Evolutionary conservation across 2,329 filamentous ascomycete genomes (phyloP), one percentile per base, ranked within the genome.

Genomic region (Lasiodiplodia gonubiensis): DNA sequence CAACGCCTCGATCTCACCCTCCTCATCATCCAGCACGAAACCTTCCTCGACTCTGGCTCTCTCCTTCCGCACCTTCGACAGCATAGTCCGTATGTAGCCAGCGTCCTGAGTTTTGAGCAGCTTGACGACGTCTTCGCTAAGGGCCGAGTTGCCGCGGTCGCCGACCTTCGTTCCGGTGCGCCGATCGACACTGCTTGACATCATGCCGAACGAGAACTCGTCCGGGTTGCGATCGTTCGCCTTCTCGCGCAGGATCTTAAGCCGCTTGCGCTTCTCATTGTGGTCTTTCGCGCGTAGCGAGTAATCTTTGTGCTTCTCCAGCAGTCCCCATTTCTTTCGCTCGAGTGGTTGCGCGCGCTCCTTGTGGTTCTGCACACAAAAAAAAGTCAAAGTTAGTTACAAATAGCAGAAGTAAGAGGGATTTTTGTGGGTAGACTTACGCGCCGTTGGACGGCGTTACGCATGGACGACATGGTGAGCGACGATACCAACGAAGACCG

Each of bases 231-330:
- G 83, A 68, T 88, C 86, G 57, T 80, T 79, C 7, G 85, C 88
- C 74, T 89, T 90, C 71, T 86, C 81, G 69, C 84, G 82, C 21
- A 90, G 80, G 21, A 86, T 81, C 74, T 85, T 84, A 66, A 90
- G 79, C 70, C 88, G 86, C 67, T 82, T 80, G 74, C 88, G 86
- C 77, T 90, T 90, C 66, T 79, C 75, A 72, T 88, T 87, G 81
- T 88, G 88, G 79, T 90, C 88, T 76, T 83, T 82, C 21, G 88
- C 88, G 64, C 88, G 87, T 67, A 89, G 85, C 69, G 86, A 85
- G 81, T 90, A 90, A 79, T 90, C 88, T 83, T 97, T 97, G 86
- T 95, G 92, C 83, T 99, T 98, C 80, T 98, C 95, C 69, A 98
- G 89, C 25, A 98, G 87, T 71, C 95, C 95, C 81, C 93, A 93